Evolutionary conservation across 768 basidiomycete species (phyloP), one percentile per base, ranked within the genome.

Genomic region (Trametes villosa): DNA sequence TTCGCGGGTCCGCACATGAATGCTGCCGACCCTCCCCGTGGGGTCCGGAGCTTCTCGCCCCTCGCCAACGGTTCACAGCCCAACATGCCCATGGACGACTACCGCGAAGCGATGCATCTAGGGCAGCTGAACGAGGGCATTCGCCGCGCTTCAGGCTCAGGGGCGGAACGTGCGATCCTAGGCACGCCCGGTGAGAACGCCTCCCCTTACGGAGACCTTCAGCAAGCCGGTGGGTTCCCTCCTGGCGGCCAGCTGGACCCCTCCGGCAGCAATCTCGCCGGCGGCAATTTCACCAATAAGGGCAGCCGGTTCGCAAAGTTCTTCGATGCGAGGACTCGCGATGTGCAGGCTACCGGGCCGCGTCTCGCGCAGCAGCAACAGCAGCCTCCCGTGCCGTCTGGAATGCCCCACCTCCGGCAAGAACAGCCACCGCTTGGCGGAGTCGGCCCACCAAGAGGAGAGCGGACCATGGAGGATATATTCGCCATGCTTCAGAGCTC

Each of bases 231-330:
- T 26, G 44, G 53, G 0, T 66, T 67, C 59, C 29, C 61, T 41
- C 45, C 66, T 31, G 57, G 62, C 2, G 50, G 46, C 8, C 46
- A 34, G 13, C 51, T 65, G n/a, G 71, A 71, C 26, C 46, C 60
- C 7, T 56, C 66, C 11, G 55, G 65, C 47, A n/a, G n/a, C n/a
- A n/a, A n/a, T n/a, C 33, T 66, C 56, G 63, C 70, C 46, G 72
- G 69, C 52, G 77, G 76, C 31, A 77, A 83, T 68, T 78, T 83
- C 15, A 75, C 78, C 31, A 80, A 79, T 26, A 91, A 88, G 72
- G 91, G 91, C 40, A 93, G 91, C 70, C 86, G 92, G 36, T 89
- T 93, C 71, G 92, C 91, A 31, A 94, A 92, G 70, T 92, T 92
- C 73, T 94, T 93, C 64, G 91, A 93, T 65, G 82, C 82, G n/a